Evolutionary conservation across 306 rosid species (phyloP), one percentile per base, ranked within the genome.

Genomic region (Sesbania bispinosa): DNA sequence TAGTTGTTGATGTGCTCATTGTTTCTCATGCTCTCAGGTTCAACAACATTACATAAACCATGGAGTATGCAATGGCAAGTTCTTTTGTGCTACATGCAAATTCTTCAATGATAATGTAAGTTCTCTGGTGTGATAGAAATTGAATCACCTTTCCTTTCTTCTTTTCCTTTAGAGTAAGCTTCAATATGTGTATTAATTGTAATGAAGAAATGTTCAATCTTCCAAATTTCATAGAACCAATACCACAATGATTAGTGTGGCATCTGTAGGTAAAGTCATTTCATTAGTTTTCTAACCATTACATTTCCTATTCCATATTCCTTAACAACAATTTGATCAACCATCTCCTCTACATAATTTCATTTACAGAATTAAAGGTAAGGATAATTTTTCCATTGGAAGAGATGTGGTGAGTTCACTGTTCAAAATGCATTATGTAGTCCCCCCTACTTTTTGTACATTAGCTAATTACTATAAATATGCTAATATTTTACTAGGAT

Each of bases 101-200:
- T 93, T 90, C 84, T 93, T 86, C 27, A 96, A 93, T 26, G 93
- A 93, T 41, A 96, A 90, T 76, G 96, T 93, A 84, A 81, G 91
- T 59, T 63, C 54, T 62, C 19, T 13, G 15, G 10, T 16, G 11
- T 50, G 13, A 53, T 77, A 30, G 35, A 46, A 32, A 33, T 15
- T 14, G 26, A 47, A 39, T 35, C 20, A n/a, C 7, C 21, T 18
- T 19, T 62, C 7, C 41, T 47, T 71, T 33, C 10, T 76, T 50
- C 13, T 9, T 29, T 53, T 62, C 15, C 14, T 50, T 24, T 55
- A 4, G 20, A 65, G 5, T 7, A 51, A 15, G 26, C 39, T 60
- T 18, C 10, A 15, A 2, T 32, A n/a, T 58, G 53, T 51, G 29
- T 59, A 11, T 51, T n/a, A n/a, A 7, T 45, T 68, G 66, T 47